phyloP scores from a whole-genome alignment of 352 stramenopile species.

The Pilasporangium apinafurcum region DNA sequence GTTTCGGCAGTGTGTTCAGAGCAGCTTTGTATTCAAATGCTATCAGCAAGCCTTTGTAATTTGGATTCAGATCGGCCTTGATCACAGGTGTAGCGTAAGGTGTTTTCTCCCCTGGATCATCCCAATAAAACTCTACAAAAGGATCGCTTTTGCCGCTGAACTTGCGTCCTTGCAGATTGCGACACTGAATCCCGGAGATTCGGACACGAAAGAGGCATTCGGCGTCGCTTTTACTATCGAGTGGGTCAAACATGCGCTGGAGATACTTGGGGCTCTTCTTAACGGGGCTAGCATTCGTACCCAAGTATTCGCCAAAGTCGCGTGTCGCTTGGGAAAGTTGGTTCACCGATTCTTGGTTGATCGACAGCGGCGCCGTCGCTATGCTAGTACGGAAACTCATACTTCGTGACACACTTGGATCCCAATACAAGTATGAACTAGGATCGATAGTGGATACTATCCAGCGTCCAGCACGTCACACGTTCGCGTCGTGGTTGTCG shows the following conservation, averaged over 20 bases:
- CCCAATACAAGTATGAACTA: too few relatives aligned
- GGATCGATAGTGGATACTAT: too few relatives aligned
- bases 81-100: constrained; percentile 81
- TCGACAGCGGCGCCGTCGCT: constrained; percentile 29
- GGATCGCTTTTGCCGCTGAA: constrained; percentile 83
- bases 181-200: constrained; percentile 85
- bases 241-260: constrained; percentile 57
- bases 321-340: constrained; percentile 64
- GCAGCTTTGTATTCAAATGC: constrained; percentile 80
- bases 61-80: constrained; percentile 83
- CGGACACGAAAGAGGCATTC: constrained; percentile 82
- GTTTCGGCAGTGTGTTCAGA: constrained; percentile 51
- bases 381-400: constrained; percentile 28
- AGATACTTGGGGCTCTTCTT: constrained; percentile 58
- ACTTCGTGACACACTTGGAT: not conserved
- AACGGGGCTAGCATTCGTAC: constrained; percentile 20
- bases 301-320: constrained; percentile 72
- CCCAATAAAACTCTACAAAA: constrained; percentile 87
- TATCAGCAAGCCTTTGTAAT: constrained; percentile 84
- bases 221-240: constrained; percentile 43
- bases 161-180: constrained; percentile 73
- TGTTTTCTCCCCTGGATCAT: constrained; percentile 53
- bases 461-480: too few relatives aligned
- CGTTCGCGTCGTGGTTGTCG: too few relatives aligned
- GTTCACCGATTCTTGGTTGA: constrained; percentile 64